Evolutionary conservation across 192 early-diverging fungal species (phyloP).

Genomic region (Linnemannia schmuckeri): DNA sequence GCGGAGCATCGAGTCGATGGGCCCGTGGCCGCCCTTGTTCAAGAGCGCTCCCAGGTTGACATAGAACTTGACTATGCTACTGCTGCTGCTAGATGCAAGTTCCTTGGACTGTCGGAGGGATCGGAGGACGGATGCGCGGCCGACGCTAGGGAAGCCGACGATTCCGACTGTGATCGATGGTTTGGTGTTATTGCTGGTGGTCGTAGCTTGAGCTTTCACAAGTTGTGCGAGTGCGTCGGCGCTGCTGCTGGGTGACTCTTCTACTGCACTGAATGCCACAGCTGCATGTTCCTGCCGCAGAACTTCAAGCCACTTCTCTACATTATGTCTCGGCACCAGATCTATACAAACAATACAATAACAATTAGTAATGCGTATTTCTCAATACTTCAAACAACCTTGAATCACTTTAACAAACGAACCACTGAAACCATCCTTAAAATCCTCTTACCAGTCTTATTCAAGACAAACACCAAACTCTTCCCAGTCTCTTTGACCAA

Average conservation of each 20-base stretch:
- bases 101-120: not conserved
- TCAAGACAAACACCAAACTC: slow-evolving; percentile 7
- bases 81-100: not conserved
- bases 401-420: too few species aligned
- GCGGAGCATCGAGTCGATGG: not conserved
- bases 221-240: slow-evolving; percentile 2
- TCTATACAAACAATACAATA: not conserved
- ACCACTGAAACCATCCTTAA: too few species aligned
- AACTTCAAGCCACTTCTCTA: slow-evolving; percentile 1
- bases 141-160: slow-evolving; percentile 15
- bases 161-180: slow-evolving; percentile 7
- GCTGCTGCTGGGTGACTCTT: not conserved
- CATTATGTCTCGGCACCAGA: slow-evolving; percentile 7
- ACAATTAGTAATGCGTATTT: too few species aligned
- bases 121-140: slow-evolving; percentile 3
- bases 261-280: not conserved
- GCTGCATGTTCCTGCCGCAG: slow-evolving; percentile 5
- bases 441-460: slow-evolving; percentile 10
- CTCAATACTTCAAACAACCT: too few species aligned
- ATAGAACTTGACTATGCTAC: not conserved
- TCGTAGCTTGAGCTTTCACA: not conserved
- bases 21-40: not conserved
- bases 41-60: not conserved
- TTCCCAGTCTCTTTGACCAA: not conserved
- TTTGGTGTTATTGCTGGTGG: not conserved